Percentiles rank a stretch among this genome's conserved stretches.
Conservation (phyloP, 2,329 filamentous ascomycete species). For the Stachybotrys elegans region DNA sequence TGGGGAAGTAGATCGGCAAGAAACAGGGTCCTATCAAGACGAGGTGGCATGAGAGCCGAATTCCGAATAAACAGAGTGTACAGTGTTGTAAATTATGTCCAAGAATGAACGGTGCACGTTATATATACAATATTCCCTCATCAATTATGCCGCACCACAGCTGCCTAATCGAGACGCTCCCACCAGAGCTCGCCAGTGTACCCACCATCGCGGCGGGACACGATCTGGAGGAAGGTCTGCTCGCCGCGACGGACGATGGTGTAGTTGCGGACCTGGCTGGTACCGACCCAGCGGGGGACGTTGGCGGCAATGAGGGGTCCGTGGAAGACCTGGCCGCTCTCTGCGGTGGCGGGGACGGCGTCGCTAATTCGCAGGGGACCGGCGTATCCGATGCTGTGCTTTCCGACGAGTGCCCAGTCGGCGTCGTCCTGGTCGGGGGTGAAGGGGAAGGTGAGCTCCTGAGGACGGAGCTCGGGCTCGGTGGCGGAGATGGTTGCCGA, state of each 20-base stretch:
- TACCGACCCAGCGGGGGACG: background rate
- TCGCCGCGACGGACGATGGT: background rate
- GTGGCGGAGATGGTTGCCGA: conserved; percentile 2
- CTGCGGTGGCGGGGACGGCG: conserved; percentile 1
- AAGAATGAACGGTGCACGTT: no score
- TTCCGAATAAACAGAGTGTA: no score
- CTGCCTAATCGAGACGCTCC: conserved; percentile 1
- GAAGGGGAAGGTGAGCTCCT: conserved; percentile 3
- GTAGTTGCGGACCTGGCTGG: conserved; percentile 1
- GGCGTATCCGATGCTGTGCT: conserved; percentile 2
- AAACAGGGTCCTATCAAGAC: no score
- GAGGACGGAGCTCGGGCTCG: background rate
- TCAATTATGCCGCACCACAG: no score
- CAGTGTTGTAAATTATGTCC: no score
- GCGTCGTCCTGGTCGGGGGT: background rate
- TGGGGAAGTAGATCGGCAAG: no score
- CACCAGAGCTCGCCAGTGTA: conserved; percentile 1
- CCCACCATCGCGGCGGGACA: background rate
- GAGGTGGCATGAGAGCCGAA: no score
- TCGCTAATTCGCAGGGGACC: background rate
- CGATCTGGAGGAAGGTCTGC: background rate
- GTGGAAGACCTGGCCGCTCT: conserved; percentile 1
- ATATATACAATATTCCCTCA: no score
- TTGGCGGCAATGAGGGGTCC: conserved; percentile 1
- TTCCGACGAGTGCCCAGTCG: conserved; percentile 1